Evolutionary conservation across 768 basidiomycete genomes (phyloP).

Genomic region (Plicaturopsis crispa): DNA sequence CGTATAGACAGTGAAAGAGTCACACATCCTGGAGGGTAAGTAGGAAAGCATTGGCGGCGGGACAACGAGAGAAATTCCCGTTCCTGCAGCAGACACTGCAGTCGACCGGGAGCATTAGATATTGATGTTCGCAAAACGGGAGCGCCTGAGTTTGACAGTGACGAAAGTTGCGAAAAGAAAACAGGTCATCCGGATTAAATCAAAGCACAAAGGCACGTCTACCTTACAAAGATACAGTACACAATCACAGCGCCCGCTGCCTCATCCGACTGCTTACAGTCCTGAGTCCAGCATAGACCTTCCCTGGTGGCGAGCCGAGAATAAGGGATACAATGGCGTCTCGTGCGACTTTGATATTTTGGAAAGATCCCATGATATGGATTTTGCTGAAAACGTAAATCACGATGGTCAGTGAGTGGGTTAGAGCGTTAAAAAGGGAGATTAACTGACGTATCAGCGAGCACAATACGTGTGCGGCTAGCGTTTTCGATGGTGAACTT

Average conservation of each 20-base stretch:
- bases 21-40: too few relatives aligned
- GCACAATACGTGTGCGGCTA: conserved; percentile 93
- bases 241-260: conserved; percentile 70
- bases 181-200: conserved; percentile 1
- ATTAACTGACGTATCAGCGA: conserved; percentile 85
- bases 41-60: too few relatives aligned
- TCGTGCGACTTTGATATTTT: conserved; percentile 96
- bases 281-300: conserved; percentile 85
- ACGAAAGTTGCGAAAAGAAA: too few relatives aligned
- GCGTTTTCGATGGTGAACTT: conserved; percentile 99
- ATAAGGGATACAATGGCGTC: conserved; percentile 96
- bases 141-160: too few relatives aligned
- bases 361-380: conserved; percentile 96
- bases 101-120: too few relatives aligned
- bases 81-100: too few relatives aligned
- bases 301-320: conserved; percentile 91
- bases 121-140: too few relatives aligned
- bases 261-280: conserved; percentile 91
- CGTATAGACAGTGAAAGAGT: too few relatives aligned
- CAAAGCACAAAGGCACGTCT: conserved; percentile 5
- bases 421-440: not conserved
- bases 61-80: too few relatives aligned
- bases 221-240: conserved; percentile 2
- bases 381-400: conserved; percentile 65
- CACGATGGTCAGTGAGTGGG: conserved; percentile 5